phyloP scores from a whole-genome alignment of 2,329 filamentous ascomycete species.

The Clarireedia hainanense region DNA sequence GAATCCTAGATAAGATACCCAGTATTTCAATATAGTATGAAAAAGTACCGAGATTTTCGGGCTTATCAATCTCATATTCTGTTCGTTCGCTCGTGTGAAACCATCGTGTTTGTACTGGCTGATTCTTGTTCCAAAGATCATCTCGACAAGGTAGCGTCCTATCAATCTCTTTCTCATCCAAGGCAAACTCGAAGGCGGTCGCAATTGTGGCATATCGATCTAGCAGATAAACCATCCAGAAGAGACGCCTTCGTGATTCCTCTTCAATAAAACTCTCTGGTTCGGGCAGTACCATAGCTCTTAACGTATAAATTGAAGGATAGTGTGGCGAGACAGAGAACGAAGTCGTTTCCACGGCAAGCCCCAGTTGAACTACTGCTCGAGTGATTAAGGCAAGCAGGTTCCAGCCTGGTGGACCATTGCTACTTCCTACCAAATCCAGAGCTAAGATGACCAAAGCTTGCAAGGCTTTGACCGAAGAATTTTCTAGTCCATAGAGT shows the following conservation, averaged over 20 bases:
- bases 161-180: constrained; percentile 86
- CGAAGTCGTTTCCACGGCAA: constrained; percentile 77
- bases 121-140: constrained; percentile 76
- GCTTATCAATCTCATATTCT: constrained; percentile 59
- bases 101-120: constrained; percentile 77
- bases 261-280: constrained; percentile 83
- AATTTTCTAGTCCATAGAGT: constrained; percentile 81
- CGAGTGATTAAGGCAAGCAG: constrained; percentile 82
- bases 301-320: constrained; percentile 80
- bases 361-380: constrained; percentile 78
- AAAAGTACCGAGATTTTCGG: constrained; percentile 80
- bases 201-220: constrained; percentile 87
- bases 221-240: constrained; percentile 91
- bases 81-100: constrained; percentile 50
- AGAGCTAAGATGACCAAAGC: constrained; percentile 80
- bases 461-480: constrained; percentile 80
- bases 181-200: constrained; percentile 84
- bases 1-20: constrained; percentile 78
- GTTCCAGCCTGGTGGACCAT: constrained; percentile 89
- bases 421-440: constrained; percentile 77
- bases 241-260: constrained; percentile 73
- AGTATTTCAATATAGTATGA: constrained; percentile 87
- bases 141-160: constrained; percentile 80
- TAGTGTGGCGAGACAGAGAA: constrained; percentile 70
- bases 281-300: constrained; percentile 78